phyloP scores from a whole-genome alignment of 441 rosid genomes.

The Populus hybrid region DNA sequence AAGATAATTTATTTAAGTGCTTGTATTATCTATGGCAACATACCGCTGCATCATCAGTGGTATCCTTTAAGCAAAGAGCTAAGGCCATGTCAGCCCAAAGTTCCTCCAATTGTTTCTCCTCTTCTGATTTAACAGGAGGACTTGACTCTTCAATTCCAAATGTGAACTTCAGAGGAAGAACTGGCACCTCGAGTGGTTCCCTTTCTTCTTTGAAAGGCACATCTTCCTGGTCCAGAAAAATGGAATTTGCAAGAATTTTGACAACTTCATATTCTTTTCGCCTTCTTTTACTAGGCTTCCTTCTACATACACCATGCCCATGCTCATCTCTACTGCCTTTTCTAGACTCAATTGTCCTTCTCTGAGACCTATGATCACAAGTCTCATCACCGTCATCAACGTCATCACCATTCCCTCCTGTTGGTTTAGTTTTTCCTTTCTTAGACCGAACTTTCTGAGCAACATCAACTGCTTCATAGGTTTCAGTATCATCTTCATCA shows the following conservation, averaged over 20 bases:
- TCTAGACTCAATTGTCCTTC: not conserved
- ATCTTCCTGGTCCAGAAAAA: slow-evolving; percentile 22
- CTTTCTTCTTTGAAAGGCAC: slow-evolving; percentile 5
- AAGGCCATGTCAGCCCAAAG: slow-evolving; percentile 47
- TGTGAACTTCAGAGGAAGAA: slow-evolving; percentile 38
- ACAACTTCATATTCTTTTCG: slow-evolving; percentile 18
- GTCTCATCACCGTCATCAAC: not conserved
- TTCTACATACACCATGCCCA: not conserved
- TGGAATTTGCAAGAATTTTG: slow-evolving; percentile 31
- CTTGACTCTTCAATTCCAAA: slow-evolving; percentile 39
- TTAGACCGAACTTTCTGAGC: not conserved
- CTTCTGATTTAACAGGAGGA: slow-evolving; percentile 40
- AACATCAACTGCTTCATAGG: not conserved
- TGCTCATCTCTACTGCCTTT: not conserved
- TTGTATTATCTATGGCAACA: not conserved
- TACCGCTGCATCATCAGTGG: slow-evolving; percentile 29
- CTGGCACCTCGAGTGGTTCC: not conserved
- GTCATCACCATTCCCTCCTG: not conserved
- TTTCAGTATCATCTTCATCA: not conserved
- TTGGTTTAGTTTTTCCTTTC: not conserved
- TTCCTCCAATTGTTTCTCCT: slow-evolving; percentile 40
- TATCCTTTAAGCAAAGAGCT: slow-evolving; percentile 31
- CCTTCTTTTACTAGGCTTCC: slow-evolving; percentile 4
- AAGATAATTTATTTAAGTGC: not conserved
- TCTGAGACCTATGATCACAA: not conserved